Evolutionary conservation across 108 stramenopile genomes (phyloP).

Genomic region (Pseudonitzschia pungens): DNA sequence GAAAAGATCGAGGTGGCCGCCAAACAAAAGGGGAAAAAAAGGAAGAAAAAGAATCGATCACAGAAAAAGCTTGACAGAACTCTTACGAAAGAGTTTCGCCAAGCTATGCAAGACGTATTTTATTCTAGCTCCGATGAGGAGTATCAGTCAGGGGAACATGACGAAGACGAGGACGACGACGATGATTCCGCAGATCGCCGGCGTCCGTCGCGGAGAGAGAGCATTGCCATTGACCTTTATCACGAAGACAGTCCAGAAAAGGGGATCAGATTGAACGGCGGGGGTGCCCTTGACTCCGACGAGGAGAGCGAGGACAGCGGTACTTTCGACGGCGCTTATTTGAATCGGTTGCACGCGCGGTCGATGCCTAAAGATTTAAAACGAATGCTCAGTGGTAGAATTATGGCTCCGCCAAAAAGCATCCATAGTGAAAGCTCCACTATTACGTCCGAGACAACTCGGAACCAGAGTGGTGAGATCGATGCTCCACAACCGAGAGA

Average conservation of each 20-base stretch:
- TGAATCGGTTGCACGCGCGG: slow-evolving; percentile 23
- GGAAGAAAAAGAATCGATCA: slow-evolving; percentile 20
- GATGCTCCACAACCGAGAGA: neutral
- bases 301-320: slow-evolving; percentile 5
- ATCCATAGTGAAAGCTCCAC: neutral
- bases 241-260: neutral
- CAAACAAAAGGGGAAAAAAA: slow-evolving; percentile 16
- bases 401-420: neutral
- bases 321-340: slow-evolving; percentile 22
- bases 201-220: neutral
- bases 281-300: slow-evolving; percentile 10
- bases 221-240: neutral
- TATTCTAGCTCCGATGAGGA: slow-evolving; percentile 37
- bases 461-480: too few species aligned
- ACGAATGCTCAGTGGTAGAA: slow-evolving; percentile 11
- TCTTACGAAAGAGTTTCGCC: slow-evolving; percentile 34
- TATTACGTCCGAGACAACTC: too few species aligned
- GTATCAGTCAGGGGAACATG: slow-evolving; percentile 15
- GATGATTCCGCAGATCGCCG: neutral
- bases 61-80: slow-evolving; percentile 32
- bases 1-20: slow-evolving; percentile 12
- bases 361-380: slow-evolving; percentile 37
- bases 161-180: slow-evolving; percentile 9
- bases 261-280: neutral
- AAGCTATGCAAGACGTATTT: slow-evolving; percentile 35